Conservation (phyloP, 1,284 basidiomycete species). For the Melampsora americana region DNA sequence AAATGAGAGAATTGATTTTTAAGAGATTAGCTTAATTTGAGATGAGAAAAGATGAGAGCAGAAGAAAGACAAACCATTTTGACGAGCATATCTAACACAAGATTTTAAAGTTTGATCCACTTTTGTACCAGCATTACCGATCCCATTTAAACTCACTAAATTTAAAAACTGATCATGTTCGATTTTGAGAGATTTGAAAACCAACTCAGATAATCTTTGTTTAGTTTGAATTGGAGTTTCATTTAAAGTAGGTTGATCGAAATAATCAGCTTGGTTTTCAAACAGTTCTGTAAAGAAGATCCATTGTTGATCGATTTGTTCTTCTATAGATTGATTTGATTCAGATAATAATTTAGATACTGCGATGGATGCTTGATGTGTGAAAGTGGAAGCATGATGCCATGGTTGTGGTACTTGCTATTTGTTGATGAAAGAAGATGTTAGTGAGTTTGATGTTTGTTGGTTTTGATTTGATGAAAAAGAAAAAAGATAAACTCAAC, state of each 20-base stretch:
- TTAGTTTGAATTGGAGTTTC: background rate
- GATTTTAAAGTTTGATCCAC: background rate
- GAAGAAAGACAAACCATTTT: constrained; percentile 1
- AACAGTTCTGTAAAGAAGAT: background rate
- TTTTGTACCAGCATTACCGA: background rate
- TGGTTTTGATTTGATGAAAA: background rate
- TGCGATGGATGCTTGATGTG: background rate
- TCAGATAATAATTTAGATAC: background rate
- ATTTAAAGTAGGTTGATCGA: background rate
- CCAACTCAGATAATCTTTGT: background rate
- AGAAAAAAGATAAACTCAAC: background rate
- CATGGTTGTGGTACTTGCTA: constrained; percentile 11
- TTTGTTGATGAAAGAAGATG: background rate
- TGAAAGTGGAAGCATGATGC: constrained; percentile 6
- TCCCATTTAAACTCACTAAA: background rate
- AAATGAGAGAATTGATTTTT: background rate
- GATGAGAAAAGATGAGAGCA: background rate
- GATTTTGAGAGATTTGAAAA: background rate
- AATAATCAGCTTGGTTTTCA: background rate
- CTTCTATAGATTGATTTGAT: background rate
- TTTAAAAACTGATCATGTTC: background rate
- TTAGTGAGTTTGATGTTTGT: background rate
- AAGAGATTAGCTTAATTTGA: background rate
- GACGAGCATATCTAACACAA: background rate
- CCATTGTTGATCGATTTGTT: background rate